phyloP scores from a whole-genome alignment of 148 eudicot genomes.

The Selenicereus undatus region DNA sequence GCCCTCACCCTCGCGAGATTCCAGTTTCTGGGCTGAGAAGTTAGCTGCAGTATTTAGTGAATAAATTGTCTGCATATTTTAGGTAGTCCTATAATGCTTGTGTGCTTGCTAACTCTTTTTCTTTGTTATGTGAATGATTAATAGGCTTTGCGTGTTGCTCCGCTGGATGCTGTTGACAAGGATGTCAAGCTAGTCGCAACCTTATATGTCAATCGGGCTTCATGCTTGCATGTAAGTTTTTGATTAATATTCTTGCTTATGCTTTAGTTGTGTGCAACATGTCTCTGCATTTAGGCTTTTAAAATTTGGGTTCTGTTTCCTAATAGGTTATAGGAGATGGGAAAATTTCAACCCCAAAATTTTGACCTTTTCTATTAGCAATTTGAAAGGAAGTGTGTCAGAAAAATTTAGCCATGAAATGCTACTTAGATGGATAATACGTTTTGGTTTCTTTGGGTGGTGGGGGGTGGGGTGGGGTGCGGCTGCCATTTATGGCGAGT shows the following conservation, averaged over 20 bases:
- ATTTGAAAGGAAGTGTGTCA: not conserved
- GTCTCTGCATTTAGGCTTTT: not conserved
- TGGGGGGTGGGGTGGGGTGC: no score
- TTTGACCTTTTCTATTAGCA: not conserved
- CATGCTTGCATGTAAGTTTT: constrained; percentile 64
- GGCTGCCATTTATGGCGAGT: no score
- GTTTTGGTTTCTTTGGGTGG: not conserved
- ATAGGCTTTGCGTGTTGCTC: constrained; percentile 90
- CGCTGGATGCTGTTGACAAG: constrained; percentile 51
- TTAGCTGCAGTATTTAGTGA: not conserved
- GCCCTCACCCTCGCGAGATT: not conserved
- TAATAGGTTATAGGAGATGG: not conserved
- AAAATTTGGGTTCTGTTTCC: not conserved
- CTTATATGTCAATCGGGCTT: constrained; percentile 79
- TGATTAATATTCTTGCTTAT: constrained; percentile 7
- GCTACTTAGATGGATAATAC: not conserved
- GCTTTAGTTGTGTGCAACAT: not conserved
- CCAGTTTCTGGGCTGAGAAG: not conserved
- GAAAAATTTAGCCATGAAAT: not conserved
- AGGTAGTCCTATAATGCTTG: not conserved
- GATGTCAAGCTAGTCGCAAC: constrained; percentile 58
- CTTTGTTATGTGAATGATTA: constrained; percentile 15
- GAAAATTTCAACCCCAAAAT: not conserved
- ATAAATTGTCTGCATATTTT: not conserved
- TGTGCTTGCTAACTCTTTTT: not conserved